Evolutionary conservation across 2,329 filamentous ascomycete species (phyloP).

Genomic region (Aspergillus sp.): DNA sequence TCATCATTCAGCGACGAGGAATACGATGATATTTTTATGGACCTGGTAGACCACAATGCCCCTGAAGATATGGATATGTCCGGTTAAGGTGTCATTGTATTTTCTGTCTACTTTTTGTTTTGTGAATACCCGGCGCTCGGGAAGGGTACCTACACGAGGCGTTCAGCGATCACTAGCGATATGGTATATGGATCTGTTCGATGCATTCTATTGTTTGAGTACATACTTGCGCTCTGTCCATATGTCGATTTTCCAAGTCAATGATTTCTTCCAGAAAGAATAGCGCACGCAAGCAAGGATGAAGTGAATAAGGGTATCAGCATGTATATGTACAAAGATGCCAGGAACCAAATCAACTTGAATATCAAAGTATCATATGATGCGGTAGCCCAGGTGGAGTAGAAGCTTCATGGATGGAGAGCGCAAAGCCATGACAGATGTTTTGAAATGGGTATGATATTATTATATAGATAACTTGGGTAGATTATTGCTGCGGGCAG

Average conservation of each 20-base stretch:
- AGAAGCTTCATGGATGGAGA: background rate
- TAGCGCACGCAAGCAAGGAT: background rate
- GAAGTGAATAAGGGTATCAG: constrained; percentile 32
- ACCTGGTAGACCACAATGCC: constrained; percentile 54
- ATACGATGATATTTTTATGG: constrained; percentile 64
- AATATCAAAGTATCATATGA: background rate
- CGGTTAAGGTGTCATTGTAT: background rate
- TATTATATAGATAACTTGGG: background rate
- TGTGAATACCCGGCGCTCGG: background rate
- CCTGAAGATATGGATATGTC: constrained; percentile 43
- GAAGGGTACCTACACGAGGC: background rate
- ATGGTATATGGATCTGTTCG: no score
- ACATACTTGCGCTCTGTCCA: background rate
- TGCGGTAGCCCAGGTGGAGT: background rate
- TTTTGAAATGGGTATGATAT: background rate
- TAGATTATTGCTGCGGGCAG: constrained; percentile 59
- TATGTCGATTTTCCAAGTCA: background rate
- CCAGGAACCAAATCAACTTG: background rate
- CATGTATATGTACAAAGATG: constrained; percentile 24
- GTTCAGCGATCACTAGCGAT: background rate
- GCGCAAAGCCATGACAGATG: background rate
- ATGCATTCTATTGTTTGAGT: background rate
- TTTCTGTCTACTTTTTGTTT: background rate
- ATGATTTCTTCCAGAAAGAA: background rate
- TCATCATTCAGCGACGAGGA: constrained; percentile 54